Evolutionary conservation across 768 basidiomycete genomes (phyloP), one percentile per base, ranked within the genome.

Genomic region (Agaricus subrufescens): DNA sequence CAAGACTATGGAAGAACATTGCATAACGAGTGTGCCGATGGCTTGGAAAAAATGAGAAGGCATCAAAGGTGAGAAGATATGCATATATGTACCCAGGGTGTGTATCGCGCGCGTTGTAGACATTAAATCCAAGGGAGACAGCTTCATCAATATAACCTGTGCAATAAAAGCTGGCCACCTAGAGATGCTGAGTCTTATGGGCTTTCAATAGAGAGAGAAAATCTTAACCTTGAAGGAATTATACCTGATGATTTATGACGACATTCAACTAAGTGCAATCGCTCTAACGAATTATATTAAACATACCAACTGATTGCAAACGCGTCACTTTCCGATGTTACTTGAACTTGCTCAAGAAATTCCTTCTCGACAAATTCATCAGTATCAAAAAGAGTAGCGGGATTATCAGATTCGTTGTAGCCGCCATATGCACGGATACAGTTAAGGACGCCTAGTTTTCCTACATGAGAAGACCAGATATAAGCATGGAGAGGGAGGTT

Each of bases 21-120:
- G 76, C 77, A 64, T 83, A 88, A 47, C 86, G 85, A 45, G 80
- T 79, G 66, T 87, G 86, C 42, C 85, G 74, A 67, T 88, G 86
- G 60, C 85, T 88, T 40, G 19, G 27, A 37, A 9, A 44, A 39
- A 50, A 23, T 52, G 42, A 59, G 54, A 56, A 40, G 23, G 37
- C 27, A 43, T 46, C 3, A 15, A 40, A 39, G 4, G 43, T 19
- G 45, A 50, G 14, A 37, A 45, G 9, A 31, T 15, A 12, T 26
- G 11, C n/a, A n/a, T n/a, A 42, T n/a, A 66, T 76, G 52, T 65
- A 87, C 85, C 87, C 87, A 2, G 87, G 86, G 64, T 86, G 85
- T 14, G 69, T 71, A 40, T 79, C 73, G 52, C 85, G 76, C 3
- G 79, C 79, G 39, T 79, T 71, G 60, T 83, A 90, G 15, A 87